A percentile compares a stretch with the other conserved stretches of the same genome.
phyloP scores from a whole-genome alignment of 75 land plant genomes.

The Pseudotsuga menziesii region DNA sequence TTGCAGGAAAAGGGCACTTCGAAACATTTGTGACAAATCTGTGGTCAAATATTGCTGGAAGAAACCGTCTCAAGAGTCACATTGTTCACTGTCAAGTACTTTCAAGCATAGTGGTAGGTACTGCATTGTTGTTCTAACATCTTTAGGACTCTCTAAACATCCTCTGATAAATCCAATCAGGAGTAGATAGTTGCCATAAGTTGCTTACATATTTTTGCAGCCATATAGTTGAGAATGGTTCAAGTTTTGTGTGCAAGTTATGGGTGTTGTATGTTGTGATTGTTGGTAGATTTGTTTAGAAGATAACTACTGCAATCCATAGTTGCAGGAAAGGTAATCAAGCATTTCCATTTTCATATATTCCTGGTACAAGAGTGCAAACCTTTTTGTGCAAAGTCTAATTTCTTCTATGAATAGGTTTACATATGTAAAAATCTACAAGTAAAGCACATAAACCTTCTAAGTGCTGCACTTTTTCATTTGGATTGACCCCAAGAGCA shows the following conservation, averaged over 20 bases:
- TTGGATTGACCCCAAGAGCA: neutral
- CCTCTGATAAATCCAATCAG: neutral
- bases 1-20: conserved; percentile 65
- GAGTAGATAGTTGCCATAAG: conserved; percentile 4
- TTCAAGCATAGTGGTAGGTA: conserved; percentile 33
- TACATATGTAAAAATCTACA: neutral
- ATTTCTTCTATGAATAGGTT: neutral
- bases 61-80: conserved; percentile 54
- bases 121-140: conserved; percentile 4
- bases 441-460: neutral
- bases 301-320: neutral
- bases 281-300: neutral
- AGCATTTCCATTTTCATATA: neutral
- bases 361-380: conserved; percentile 1
- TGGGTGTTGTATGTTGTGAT: conserved; percentile 7
- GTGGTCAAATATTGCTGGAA: conserved; percentile 71
- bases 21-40: conserved; percentile 59
- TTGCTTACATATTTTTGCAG: neutral
- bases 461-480: neutral
- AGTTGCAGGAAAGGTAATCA: neutral
- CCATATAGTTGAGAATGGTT: conserved; percentile 4
- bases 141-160: conserved; percentile 3
- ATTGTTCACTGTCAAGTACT: conserved; percentile 80
- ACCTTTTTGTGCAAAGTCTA: conserved; percentile 1
- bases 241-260: conserved; percentile 5